Percentiles rank a stretch among this genome's conserved stretches.
phyloP scores from a whole-genome alignment of 2,329 filamentous ascomycete species.

The Neocucurbitaria cava region DNA sequence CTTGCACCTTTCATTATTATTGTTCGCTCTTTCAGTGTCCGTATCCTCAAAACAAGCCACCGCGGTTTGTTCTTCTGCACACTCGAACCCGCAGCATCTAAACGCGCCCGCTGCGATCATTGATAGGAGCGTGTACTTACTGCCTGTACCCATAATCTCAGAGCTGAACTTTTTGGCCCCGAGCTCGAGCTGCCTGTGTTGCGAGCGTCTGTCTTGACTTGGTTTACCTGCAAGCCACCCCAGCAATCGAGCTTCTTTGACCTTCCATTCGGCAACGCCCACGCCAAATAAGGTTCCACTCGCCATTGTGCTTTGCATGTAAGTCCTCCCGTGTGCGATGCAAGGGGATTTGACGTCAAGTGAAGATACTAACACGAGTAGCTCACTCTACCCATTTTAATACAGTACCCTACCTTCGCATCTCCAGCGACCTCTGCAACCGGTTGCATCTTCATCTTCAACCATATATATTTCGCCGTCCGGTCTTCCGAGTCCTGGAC shows the following conservation, averaged over 20 bases:
- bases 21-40: conserved; percentile 48
- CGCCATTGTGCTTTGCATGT: conserved; percentile 41
- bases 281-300: conserved; percentile 33
- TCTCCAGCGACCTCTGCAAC: conserved; percentile 30
- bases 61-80: conserved; percentile 30
- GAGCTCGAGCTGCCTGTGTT: conserved; percentile 14
- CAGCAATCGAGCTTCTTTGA: conserved; percentile 33
- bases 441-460: conserved; percentile 43
- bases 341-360: not conserved
- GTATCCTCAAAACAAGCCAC: conserved; percentile 42
- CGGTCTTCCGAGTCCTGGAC: conserved; percentile 58
- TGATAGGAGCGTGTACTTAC: conserved; percentile 23
- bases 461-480: conserved; percentile 48
- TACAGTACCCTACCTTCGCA: conserved; percentile 36
- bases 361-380: conserved; percentile 20
- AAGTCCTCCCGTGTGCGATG: conserved; percentile 15
- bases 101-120: conserved; percentile 34
- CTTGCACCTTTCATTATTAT: conserved; percentile 49
- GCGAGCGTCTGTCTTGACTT: conserved; percentile 22
- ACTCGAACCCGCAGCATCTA: conserved; percentile 27
- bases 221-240: conserved; percentile 24
- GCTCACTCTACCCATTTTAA: conserved; percentile 41
- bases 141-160: conserved; percentile 19
- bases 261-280: conserved; percentile 32
- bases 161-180: conserved; percentile 17